phyloP scores from a whole-genome alignment of 371 early-diverging fungal genomes.

The Mucor mucedo region DNA sequence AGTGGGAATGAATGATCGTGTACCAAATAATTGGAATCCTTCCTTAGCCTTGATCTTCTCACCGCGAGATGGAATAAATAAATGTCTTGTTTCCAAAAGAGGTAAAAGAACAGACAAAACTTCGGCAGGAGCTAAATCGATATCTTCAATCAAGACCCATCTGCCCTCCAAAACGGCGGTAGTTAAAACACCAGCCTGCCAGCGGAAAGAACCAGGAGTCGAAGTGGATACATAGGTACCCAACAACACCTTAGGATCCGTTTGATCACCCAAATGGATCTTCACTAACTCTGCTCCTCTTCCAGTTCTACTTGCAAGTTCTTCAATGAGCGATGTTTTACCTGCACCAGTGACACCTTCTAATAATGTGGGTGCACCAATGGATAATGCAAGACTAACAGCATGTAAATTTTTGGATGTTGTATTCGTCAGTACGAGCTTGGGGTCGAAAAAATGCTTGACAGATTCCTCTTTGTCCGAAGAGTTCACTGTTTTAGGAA shows the following conservation, averaged over 20 bases:
- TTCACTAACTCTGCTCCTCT: slow-evolving; percentile 82
- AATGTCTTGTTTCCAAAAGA: slow-evolving; percentile 90
- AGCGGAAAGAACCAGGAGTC: slow-evolving; percentile 91
- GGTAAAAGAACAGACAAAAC: slow-evolving; percentile 96
- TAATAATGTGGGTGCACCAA: slow-evolving; percentile 88
- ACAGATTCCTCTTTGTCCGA: slow-evolving; percentile 19
- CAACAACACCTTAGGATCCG: slow-evolving; percentile 95
- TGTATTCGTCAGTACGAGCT: slow-evolving; percentile 75
- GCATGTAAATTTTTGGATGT: slow-evolving; percentile 75
- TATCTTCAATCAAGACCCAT: slow-evolving; percentile 99
- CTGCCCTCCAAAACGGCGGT: slow-evolving; percentile 94
- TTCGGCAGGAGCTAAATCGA: slow-evolving; percentile 98
- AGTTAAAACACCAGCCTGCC: slow-evolving; percentile 97
- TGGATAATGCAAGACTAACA: slow-evolving; percentile 84
- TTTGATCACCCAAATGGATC: slow-evolving; percentile 98
- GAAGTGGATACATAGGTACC: slow-evolving; percentile 97
- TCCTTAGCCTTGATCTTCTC: slow-evolving; percentile 90
- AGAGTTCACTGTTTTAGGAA: slow-evolving; percentile 41
- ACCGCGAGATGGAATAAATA: slow-evolving; percentile 95
- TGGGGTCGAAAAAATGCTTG: slow-evolving; percentile 34
- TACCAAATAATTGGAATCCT: slow-evolving; percentile 97
- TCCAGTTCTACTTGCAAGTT: slow-evolving; percentile 81
- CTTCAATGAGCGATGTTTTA: slow-evolving; percentile 94
- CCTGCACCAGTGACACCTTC: slow-evolving; percentile 95
- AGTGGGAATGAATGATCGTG: slow-evolving; percentile 68